Base-by-base conservation (phyloP, 371 early-diverging fungal species). In the Mucor lusitanicus region DNA sequence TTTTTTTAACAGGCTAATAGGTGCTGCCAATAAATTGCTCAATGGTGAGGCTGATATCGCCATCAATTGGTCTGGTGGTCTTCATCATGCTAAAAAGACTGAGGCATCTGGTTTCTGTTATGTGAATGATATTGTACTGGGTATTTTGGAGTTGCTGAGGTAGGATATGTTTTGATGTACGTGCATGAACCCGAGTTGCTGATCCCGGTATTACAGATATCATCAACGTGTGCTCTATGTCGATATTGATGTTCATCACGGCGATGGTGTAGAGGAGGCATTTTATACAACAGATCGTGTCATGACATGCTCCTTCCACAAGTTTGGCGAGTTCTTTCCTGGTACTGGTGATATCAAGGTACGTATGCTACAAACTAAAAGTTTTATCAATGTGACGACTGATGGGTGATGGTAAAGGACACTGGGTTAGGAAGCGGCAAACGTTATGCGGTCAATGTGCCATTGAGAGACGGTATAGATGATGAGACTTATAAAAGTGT, bases 181-280 rank as follows among this genome's bases (percentile, higher is more conserved):
- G 55, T 32, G 55, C 55, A 19, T 19, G 23, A 50, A 48, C 11
- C 7, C 19, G 9, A 30, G 55, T 17, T 9, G 19, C 28, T 55
- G 17, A 30, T 27, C n/a, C 17, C 19, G 30, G 12, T 48, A 13
- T 17, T 28, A 23, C 40, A 68, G 73, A 59, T 91, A 91, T 74
- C 93, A 99, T 81, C 91, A 91, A 61, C 92, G 99, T 57, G 99
- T 99, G 12, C 81, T 99, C 33, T 99, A 99, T 83, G 91, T 99
- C 70, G 99, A 99, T 79, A 99, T 99, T 73, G 99, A 99, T 74
- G 94, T 99, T 30, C 99, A 99, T 79, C 99, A 99, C 77, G 99
- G 99, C 11, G 99, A 99, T 76, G 99, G 99, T 42, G 99, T 99
- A 30, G 95, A 97, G 77, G 99, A 99, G 80, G 99, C 99, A 2